Evolutionary conservation across 2,329 filamentous ascomycete genomes (phyloP), one percentile per base, ranked within the genome.

Genomic region (Cyphellophora attinorum): DNA sequence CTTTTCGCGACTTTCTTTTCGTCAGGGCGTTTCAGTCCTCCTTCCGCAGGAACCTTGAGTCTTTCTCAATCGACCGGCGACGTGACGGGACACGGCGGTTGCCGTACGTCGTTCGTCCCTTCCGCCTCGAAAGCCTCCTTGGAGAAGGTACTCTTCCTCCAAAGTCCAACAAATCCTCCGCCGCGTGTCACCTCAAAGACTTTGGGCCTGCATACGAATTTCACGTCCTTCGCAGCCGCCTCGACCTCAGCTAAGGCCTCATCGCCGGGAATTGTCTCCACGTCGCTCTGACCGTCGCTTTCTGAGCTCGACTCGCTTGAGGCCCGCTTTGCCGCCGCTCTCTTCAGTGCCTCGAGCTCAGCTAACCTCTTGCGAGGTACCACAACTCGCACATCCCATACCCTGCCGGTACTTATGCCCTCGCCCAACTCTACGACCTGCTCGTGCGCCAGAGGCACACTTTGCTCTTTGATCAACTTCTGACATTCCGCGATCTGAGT

Each of bases 401-500:
- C 40, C 3, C 63, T 55, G n/a, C 65, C 65, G 31, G 55, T 60
- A 19, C 60, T 67, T 12, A 67, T 55, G 1, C 61, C 64, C 13
- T 56, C 52, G 0, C 64, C 64, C 5, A 67, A 46, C 42, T 68
- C 65, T 11, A 67, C 53, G 4, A 60, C 61, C 40, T 56, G 57
- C 30, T 67, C 62, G 39, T 64, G 52, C 6, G 58, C 42, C 29
- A 78, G 64, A 1, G 74, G 73, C 34, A 84, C 59, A 2, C 56
- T 58, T 10, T 72, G 60, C 17, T 67, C 58, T 38, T 68, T 68
- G 19, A 76, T 69, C 25, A 62, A 54, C 29, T 69, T 59, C 17
- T 79, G 62, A 39, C 79, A 81, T 4, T 76, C 69, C 27, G 70
- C 75, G 36, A 89, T 80, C 55, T 89, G 84, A 6, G 82, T 86